Evolutionary conservation across 345 rosid species (phyloP).

Genomic region (Heritiera fomes): DNA sequence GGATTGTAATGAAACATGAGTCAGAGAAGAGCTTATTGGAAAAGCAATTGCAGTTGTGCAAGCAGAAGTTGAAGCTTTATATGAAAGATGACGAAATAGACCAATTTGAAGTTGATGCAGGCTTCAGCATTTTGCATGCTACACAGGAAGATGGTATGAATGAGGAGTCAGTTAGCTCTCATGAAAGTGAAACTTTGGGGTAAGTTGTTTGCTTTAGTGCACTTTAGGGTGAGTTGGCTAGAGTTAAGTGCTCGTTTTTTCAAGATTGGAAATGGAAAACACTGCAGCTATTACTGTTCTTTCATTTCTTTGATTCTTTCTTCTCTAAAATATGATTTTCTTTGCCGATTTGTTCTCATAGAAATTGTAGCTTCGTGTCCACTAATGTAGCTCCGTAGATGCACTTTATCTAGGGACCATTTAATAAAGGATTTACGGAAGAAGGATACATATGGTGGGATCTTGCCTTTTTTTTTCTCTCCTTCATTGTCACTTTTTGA

Average conservation of each 20-base stretch:
- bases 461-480: no score
- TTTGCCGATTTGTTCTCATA: neutral
- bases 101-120: slow-evolving; percentile 24
- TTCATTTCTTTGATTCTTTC: neutral
- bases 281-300: neutral
- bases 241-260: neutral
- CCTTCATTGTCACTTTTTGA: neutral
- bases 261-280: neutral
- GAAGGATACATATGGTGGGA: neutral
- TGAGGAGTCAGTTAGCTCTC: slow-evolving; percentile 23
- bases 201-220: neutral
- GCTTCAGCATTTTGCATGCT: slow-evolving; percentile 20
- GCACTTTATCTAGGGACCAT: neutral
- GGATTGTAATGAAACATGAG: slow-evolving; percentile 52
- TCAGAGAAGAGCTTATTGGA: slow-evolving; percentile 35
- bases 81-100: slow-evolving; percentile 33
- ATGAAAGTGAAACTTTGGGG: slow-evolving; percentile 22
- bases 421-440: neutral
- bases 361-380: neutral
- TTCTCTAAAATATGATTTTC: neutral
- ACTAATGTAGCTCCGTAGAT: neutral
- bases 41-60: slow-evolving; percentile 34
- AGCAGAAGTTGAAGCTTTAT: slow-evolving; percentile 29
- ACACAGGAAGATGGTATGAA: slow-evolving; percentile 20
- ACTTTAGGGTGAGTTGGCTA: neutral